Evolutionary conservation across 2,329 filamentous ascomycete genomes (phyloP), one percentile per base, ranked within the genome.

Genomic region (Nakataea oryzae): DNA sequence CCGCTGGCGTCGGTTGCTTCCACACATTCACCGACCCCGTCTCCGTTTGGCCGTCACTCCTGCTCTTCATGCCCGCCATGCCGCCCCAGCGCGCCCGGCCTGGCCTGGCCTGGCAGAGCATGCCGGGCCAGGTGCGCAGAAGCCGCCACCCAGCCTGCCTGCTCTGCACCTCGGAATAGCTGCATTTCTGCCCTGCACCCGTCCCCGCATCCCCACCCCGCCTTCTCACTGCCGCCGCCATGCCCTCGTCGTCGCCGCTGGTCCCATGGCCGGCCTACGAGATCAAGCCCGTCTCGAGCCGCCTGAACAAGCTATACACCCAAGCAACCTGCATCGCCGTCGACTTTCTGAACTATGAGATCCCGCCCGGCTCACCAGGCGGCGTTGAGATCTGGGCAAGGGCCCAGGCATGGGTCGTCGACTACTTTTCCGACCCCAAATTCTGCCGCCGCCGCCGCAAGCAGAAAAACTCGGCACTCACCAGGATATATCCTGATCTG

Each of bases 301-400:
- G 27, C 58, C 58, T 57, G n/a, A 14, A 21, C 9, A 9, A 57
- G 34, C 61, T 41, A 41, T 47, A 60, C 32, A 61, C 62, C 26
- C 60, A 64, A 58, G 68, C 64, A 26, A 26, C 71, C 55, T 64
- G 62, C 59, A 64, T 71, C 59, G 65, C 69, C 57, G 61, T 71
- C 58, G 61, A 65, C 60, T 71, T 70, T 63, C 66, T 72, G 66
- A 72, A 70, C 66, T 50, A 28, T 28, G 29, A n/a, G 21, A 14
- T n/a, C 41, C 21, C 24, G 6, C 8, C 24, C 41, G 41, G 29
- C 29, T 29, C 9, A 4, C 11, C 17, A 6, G 26, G 17, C 21
- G 27, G 56, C 56, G 13, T 58, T 12, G 27, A 24, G 13, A 34
- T 58, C 29, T 26, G 21, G 29, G 27, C 30, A 29, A 28, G 29